phyloP scores from a whole-genome alignment of 495 filamentous ascomycete species.

The Diplogelasinospora grovesii region DNA sequence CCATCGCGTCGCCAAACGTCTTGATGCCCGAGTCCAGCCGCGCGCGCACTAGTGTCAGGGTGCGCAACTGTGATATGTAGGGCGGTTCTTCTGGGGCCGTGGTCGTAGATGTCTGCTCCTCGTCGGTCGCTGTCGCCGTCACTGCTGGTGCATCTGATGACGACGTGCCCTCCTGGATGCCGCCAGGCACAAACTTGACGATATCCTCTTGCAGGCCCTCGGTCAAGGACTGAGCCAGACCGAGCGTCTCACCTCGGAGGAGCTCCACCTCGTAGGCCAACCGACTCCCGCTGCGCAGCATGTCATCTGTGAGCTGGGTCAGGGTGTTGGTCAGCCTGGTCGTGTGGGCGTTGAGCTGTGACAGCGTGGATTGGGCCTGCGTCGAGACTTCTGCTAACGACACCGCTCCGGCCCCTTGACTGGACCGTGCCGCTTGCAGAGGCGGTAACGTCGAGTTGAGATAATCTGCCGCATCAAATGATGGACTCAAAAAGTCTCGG shows the following conservation, averaged over 20 bases:
- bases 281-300: conserved; percentile 75
- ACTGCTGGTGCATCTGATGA: no score
- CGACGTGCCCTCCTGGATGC: conserved; percentile 25
- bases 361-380: conserved; percentile 76
- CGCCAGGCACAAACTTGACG: conserved; percentile 55
- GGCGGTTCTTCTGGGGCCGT: conserved; percentile 47
- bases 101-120: conserved; percentile 8
- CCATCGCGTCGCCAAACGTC: conserved; percentile 88
- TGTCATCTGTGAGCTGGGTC: conserved; percentile 88
- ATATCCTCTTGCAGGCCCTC: conserved; percentile 66
- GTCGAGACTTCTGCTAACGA: conserved; percentile 70
- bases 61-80: conserved; percentile 72
- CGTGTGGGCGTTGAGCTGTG: conserved; percentile 82
- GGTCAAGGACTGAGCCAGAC: conserved; percentile 67
- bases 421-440: conserved; percentile 39
- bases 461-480: conserved; percentile 76
- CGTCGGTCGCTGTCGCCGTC: neutral
- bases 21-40: conserved; percentile 80
- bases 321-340: conserved; percentile 74
- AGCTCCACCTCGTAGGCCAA: conserved; percentile 94
- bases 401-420: conserved; percentile 45
- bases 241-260: conserved; percentile 74
- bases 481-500: conserved; percentile 60
- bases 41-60: conserved; percentile 70
- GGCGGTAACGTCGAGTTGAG: conserved; percentile 70